Evolutionary conservation across 1,139 yeast genomes (phyloP).

Genomic region (Wickerhamiella pararugosa): DNA sequence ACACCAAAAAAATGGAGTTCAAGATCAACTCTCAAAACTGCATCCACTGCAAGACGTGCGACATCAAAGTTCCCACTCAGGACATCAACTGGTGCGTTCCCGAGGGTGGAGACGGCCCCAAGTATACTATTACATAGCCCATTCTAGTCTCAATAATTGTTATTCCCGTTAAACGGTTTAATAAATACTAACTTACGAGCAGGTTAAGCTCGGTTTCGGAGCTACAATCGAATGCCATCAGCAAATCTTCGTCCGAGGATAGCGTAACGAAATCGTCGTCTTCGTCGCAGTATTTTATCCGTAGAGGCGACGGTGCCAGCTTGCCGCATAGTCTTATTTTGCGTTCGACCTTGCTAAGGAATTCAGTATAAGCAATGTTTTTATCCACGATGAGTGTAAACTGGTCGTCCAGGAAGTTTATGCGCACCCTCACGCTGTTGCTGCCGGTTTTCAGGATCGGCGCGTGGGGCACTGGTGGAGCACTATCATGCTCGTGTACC

Average conservation of each 20-base stretch:
- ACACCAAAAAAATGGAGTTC: conserved; percentile 45
- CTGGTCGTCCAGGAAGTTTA: conserved; percentile 34
- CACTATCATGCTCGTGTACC: neutral
- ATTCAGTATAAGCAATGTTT: conserved; percentile 32
- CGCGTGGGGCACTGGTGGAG: conserved; percentile 1
- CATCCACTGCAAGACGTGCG: conserved; percentile 96
- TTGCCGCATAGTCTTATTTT: conserved; percentile 32
- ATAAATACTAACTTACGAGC: neutral
- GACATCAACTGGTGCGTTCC: conserved; percentile 93
- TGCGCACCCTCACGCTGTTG: conserved; percentile 22
- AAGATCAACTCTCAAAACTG: conserved; percentile 93
- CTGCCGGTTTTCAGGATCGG: conserved; percentile 5
- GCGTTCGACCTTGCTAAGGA: conserved; percentile 31
- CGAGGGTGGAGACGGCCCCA: conserved; percentile 98
- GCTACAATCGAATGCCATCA: conserved; percentile 27
- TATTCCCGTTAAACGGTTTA: neutral
- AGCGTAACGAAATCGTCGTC: conserved; percentile 88
- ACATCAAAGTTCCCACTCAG: conserved; percentile 87
- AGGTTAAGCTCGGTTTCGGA: conserved; percentile 3
- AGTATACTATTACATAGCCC: conserved; percentile 55
- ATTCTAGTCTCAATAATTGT: neutral
- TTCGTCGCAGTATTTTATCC: conserved; percentile 78
- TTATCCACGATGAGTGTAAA: conserved; percentile 35
- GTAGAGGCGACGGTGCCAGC: conserved; percentile 28
- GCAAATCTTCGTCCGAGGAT: conserved; percentile 64